Percentiles rank a stretch among this genome's conserved stretches.
phyloP scores from a whole-genome alignment of 2,329 filamentous ascomycete genomes.

The Raffaelea arxii region DNA sequence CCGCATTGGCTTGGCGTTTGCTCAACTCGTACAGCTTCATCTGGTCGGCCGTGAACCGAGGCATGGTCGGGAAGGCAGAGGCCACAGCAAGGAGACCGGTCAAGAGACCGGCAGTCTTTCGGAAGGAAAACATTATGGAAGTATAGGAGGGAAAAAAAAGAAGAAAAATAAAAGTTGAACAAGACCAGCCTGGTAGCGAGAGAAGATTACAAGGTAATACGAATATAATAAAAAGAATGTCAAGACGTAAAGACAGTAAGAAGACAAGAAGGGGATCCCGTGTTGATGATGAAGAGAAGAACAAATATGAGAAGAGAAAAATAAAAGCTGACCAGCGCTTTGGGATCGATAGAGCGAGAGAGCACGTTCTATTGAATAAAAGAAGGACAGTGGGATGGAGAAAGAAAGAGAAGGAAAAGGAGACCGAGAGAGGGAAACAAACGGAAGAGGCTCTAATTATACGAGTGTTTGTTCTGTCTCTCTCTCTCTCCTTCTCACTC shows the following conservation, averaged over 20 bases:
- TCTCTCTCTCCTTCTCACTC: no score
- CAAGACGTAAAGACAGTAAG: constrained; percentile 4
- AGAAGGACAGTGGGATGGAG: constrained; percentile 5
- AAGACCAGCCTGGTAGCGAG: constrained; percentile 29
- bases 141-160: constrained; percentile 16
- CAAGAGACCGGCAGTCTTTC: constrained; percentile 32
- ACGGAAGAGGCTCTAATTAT: no score
- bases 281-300: constrained; percentile 4
- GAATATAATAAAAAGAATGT: constrained; percentile 8
- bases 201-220: constrained; percentile 25
- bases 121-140: constrained; percentile 33
- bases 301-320: constrained; percentile 19
- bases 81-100: constrained; percentile 34
- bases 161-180: constrained; percentile 16
- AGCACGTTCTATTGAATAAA: constrained; percentile 10
- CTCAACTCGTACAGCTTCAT: constrained; percentile 35
- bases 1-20: constrained; percentile 41
- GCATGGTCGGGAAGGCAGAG: constrained; percentile 34
- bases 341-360: constrained; percentile 24
- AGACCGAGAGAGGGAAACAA: no score
- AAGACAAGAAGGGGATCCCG: constrained; percentile 12
- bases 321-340: constrained; percentile 44
- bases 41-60: constrained; percentile 33
- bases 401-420: no score
- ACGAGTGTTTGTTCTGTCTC: no score